Percentiles rank a stretch among this genome's conserved stretches.
Conservation (phyloP, 805 yeast genomes). For the Naumovozyma dairenensis region DNA sequence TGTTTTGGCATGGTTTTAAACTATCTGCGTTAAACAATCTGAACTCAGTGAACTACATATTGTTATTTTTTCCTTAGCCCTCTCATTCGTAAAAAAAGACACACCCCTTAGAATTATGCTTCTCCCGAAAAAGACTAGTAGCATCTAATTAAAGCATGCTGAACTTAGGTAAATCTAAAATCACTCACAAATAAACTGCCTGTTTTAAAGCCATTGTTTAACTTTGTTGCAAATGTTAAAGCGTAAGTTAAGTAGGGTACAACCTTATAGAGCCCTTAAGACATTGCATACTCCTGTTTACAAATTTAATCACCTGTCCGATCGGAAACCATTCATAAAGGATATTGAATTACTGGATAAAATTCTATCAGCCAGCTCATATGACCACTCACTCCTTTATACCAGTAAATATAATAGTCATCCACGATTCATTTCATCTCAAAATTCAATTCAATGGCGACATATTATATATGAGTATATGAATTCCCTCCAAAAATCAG, state of each 20-base stretch:
- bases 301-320: conserved; percentile 6
- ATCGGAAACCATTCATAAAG: conserved; percentile 10
- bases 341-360: conserved; percentile 15
- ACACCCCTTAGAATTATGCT: too few species aligned
- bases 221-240: too few species aligned
- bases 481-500: conserved; percentile 18
- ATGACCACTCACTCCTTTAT: conserved; percentile 17
- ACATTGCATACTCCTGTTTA: conserved; percentile 23
- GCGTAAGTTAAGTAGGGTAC: background rate
- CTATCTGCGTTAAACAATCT: too few species aligned
- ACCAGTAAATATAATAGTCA: conserved; percentile 16
- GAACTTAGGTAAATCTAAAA: too few species aligned
- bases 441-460: conserved; percentile 13
- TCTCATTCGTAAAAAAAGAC: too few species aligned
- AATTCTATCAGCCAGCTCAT: conserved; percentile 14
- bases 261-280: conserved; percentile 14
- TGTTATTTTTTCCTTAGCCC: too few species aligned
- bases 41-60: too few species aligned
- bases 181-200: too few species aligned
- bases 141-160: too few species aligned
- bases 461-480: conserved; percentile 14
- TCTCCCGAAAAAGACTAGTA: too few species aligned
- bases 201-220: too few species aligned
- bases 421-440: conserved; percentile 17
- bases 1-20: too few species aligned